phyloP scores from a whole-genome alignment of 805 yeast genomes.

The Candida palmyrensis region DNA sequence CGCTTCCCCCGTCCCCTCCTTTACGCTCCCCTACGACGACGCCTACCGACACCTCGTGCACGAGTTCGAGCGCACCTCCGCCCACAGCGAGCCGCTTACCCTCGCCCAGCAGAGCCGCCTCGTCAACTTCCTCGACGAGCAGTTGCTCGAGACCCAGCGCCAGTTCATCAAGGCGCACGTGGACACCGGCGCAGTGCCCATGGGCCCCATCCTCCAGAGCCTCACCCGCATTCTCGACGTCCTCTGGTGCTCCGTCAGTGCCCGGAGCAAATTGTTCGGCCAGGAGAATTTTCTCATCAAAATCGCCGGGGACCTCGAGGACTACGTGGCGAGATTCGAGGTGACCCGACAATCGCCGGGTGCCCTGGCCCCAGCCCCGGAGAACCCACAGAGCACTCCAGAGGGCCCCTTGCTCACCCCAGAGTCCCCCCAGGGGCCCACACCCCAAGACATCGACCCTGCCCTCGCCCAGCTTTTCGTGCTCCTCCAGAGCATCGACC shows the following conservation, averaged over 20 bases:
- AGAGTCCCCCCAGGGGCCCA: slow-evolving; percentile 8
- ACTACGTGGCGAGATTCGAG: slow-evolving; percentile 17
- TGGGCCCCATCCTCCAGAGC: slow-evolving; percentile 22
- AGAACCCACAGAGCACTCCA: slow-evolving; percentile 17
- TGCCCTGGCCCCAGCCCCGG: too few species aligned
- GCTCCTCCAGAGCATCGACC: slow-evolving; percentile 27
- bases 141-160: slow-evolving; percentile 29
- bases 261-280: slow-evolving; percentile 20
- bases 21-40: slow-evolving; percentile 27
- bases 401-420: slow-evolving; percentile 1
- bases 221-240: slow-evolving; percentile 20
- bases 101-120: slow-evolving; percentile 31
- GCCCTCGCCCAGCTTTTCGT: slow-evolving; percentile 16
- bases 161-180: slow-evolving; percentile 33
- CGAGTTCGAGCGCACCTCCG: slow-evolving; percentile 8
- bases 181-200: slow-evolving; percentile 15
- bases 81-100: slow-evolving; percentile 7
- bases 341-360: neutral
- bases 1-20: slow-evolving; percentile 7
- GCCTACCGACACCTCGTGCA: slow-evolving; percentile 13
- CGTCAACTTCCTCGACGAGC: slow-evolving; percentile 31
- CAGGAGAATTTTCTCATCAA: slow-evolving; percentile 33
- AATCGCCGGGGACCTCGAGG: slow-evolving; percentile 34
- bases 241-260: slow-evolving; percentile 28
- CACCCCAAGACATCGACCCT: too few species aligned